These are phyloP conservation scores for Fraxinus floribunda DNA, from an alignment of 305 asterid genomes.

Conservation along the genomic window DNA sequence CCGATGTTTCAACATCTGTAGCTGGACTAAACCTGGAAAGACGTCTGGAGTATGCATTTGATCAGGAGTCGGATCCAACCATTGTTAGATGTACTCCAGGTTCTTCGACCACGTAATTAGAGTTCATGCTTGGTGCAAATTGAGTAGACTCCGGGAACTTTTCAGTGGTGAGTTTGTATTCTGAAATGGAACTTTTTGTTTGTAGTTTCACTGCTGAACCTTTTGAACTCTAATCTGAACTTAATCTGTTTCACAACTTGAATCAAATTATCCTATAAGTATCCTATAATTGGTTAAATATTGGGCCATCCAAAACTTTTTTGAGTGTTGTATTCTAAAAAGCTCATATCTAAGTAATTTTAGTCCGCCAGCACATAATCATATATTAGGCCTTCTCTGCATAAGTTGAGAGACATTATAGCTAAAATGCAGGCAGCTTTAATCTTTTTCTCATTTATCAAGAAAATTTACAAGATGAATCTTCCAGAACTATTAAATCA, in stretches of 20 bases:
- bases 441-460: not conserved
- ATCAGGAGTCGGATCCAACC: constrained; percentile 53
- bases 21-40: constrained; percentile 51
- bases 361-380: not conserved
- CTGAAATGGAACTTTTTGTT: not conserved
- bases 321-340: not conserved
- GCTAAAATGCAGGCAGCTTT: not conserved
- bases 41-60: constrained; percentile 58
- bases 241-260: not conserved
- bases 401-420: not conserved
- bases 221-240: not conserved
- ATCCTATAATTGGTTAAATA: not conserved
- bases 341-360: not conserved
- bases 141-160: constrained; percentile 34
- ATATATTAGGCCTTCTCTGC: not conserved
- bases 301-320: not conserved
- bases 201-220: not conserved
- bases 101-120: constrained; percentile 38
- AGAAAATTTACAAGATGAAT: not conserved
- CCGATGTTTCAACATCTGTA: constrained; percentile 30
- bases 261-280: constrained; percentile 1
- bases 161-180: constrained; percentile 34
- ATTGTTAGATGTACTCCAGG: constrained; percentile 37
- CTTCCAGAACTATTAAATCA: not conserved
- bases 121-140: constrained; percentile 33